Conservation (phyloP, 2,329 filamentous ascomycete genomes). For the Hymenoscyphus occultus region DNA sequence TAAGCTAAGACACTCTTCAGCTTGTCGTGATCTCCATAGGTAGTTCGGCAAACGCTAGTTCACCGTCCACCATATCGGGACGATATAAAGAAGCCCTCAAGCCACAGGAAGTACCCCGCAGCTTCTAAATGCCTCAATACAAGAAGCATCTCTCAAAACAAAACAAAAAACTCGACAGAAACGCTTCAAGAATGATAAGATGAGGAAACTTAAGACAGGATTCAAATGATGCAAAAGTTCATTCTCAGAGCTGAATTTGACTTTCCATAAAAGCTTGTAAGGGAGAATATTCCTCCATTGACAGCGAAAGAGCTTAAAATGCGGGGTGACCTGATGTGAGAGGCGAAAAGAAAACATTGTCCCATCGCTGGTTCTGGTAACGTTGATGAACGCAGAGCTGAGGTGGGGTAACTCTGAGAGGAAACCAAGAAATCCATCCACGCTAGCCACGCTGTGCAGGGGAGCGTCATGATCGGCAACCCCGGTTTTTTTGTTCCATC, state of each 20-base stretch:
- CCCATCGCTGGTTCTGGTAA: background rate
- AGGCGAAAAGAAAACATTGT: slow-evolving; percentile 7
- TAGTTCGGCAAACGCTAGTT: background rate
- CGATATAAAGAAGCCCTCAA: no score
- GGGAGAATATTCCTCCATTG: no score
- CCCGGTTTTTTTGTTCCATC: background rate
- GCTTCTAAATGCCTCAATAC: background rate
- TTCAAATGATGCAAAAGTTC: background rate
- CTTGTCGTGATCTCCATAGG: slow-evolving; percentile 4
- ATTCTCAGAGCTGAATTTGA: background rate
- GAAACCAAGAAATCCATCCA: slow-evolving; percentile 4
- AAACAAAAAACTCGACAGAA: background rate
- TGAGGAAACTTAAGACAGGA: background rate
- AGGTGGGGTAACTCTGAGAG: slow-evolving; percentile 7
- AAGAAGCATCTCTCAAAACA: background rate
- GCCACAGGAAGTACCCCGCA: background rate
- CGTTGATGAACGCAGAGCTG: background rate
- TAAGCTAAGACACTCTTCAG: slow-evolving; percentile 1
- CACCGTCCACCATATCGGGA: no score
- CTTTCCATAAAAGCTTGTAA: background rate
- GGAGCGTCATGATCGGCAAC: slow-evolving; percentile 26
- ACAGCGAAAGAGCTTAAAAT: background rate
- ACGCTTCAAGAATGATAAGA: background rate
- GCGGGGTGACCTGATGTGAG: background rate
- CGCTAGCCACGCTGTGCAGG: slow-evolving; percentile 12